Evolutionary conservation across 176 grass and related monocot species (phyloP), one percentile per base, ranked within the genome.

Genomic region (Echinochloa phyllopogon): DNA sequence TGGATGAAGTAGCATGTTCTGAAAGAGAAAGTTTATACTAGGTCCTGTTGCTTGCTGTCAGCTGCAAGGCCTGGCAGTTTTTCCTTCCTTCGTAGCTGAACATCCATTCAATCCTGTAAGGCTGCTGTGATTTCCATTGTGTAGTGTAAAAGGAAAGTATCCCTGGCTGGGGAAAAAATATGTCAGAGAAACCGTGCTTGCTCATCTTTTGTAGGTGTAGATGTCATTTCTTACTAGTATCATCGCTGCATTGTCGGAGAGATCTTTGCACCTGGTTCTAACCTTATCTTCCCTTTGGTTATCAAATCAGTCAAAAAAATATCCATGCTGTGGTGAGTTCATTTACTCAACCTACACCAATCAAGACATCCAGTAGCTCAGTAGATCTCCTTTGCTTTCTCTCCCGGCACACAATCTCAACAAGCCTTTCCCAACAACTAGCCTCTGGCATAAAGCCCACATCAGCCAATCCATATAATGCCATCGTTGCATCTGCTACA

Each of bases 391-490:
- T 75, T 40, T 92, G 74, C 53, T 98, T 92, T 80, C 91, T 93
- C 65, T 90, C 85, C 53, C 67, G 86, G 71, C 89, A 98, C 15
- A 95, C 63, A 51, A 76, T 72, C 55, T 88, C 76, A 13, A 89
- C 84, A 69, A 98, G 75, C 38, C 47, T 81, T 60, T 24, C 52
- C 96, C 96, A 98, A 44, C 93, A 90, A 65, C 39, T 82, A 27
- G 60, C 39, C 47, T 93, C 96, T 18, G 95, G 96, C 60, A 77
- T 76, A 80, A 95, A 98, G 6, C 96, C 93, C 77, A 53, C 60
- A 49, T 83, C 77, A 39, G 66, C 75, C 82, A 98, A 79, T 82
- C 91, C 96, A 88, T 77, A 90, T 47, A 95, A 87, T 67, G 93
- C 89, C 3, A 60, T 45, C 2, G 85, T 93, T 2, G 96, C 96